Conservation (phyloP, 2,329 filamentous ascomycete genomes). For the Metarhizium rileyi region DNA sequence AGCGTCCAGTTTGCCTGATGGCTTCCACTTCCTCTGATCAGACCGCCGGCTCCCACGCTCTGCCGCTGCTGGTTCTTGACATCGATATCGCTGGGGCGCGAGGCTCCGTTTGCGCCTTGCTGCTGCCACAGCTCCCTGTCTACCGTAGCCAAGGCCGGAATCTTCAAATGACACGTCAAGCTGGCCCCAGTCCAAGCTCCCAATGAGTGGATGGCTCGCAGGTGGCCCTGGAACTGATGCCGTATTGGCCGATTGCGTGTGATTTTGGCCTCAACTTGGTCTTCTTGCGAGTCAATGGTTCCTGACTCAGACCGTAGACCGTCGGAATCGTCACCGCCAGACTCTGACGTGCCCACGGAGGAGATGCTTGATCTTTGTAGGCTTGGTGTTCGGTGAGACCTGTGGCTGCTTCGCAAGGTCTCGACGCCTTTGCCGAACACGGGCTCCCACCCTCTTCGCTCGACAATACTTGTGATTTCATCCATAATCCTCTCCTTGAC, state of each 20-base stretch:
- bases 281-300: conserved; percentile 16
- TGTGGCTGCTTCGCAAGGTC: conserved; percentile 36
- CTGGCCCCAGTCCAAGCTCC: conserved; percentile 70
- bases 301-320: conserved; percentile 13
- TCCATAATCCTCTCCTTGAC: conserved; percentile 67
- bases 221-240: conserved; percentile 42
- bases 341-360: conserved; percentile 14
- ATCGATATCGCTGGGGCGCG: conserved; percentile 48
- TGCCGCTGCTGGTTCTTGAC: conserved; percentile 49
- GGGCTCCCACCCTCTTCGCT: conserved; percentile 64
- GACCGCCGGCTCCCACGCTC: conserved; percentile 49
- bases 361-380: conserved; percentile 11
- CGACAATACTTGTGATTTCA: conserved; percentile 60
- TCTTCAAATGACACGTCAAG: conserved; percentile 56
- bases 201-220: conserved; percentile 59
- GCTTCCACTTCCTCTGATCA: conserved; percentile 27
- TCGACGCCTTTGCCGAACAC: conserved; percentile 62
- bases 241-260: conserved; percentile 23
- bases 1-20: conserved; percentile 49
- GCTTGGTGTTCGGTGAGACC: conserved; percentile 22
- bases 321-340: conserved; percentile 15
- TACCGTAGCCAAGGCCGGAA: conserved; percentile 58
- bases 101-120: conserved; percentile 55
- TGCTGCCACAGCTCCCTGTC: conserved; percentile 64
- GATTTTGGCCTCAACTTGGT: conserved; percentile 28